Evolutionary conservation across 108 stramenopile genomes (phyloP).

Genomic region (Aurantiochytrium sp.): DNA sequence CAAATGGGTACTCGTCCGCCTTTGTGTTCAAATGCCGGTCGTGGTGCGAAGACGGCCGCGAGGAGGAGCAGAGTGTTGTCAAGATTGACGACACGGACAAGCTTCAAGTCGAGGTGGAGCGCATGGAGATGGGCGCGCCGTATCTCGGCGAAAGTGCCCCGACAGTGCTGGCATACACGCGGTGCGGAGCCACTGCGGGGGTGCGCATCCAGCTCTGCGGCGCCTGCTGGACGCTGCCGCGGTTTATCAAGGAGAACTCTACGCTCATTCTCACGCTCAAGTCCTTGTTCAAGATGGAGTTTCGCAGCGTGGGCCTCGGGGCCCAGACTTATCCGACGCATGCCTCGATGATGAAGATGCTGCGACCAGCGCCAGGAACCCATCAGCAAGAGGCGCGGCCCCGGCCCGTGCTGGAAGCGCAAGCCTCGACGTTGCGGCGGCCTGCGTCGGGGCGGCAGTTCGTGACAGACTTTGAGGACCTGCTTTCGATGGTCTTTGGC

Average conservation of each 20-base stretch:
- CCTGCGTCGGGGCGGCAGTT: not conserved
- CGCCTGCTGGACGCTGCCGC: conserved; percentile 23
- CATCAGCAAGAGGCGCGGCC: too few species aligned
- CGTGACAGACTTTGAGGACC: not conserved
- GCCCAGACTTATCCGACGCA: too few species aligned
- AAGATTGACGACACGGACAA: not conserved
- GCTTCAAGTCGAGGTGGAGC: not conserved
- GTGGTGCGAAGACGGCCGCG: not conserved
- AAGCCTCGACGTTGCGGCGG: not conserved
- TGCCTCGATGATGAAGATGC: too few species aligned
- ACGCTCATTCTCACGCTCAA: not conserved
- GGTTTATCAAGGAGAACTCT: not conserved
- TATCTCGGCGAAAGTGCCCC: conserved; percentile 5
- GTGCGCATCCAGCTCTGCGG: conserved; percentile 16
- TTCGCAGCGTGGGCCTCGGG: too few species aligned
- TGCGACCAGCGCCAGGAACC: too few species aligned
- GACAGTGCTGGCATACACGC: not conserved
- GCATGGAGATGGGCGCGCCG: not conserved
- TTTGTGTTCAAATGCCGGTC: not conserved
- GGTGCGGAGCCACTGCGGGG: not conserved
- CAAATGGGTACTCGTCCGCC: not conserved
- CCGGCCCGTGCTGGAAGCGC: too few species aligned
- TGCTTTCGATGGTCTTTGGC: not conserved
- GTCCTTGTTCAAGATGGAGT: not conserved
- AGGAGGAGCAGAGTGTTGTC: not conserved